These are phyloP conservation scores for Bonia amplexicaulis DNA, from an alignment of 176 grass and related monocot genomes.

Conservation along the genomic window DNA sequence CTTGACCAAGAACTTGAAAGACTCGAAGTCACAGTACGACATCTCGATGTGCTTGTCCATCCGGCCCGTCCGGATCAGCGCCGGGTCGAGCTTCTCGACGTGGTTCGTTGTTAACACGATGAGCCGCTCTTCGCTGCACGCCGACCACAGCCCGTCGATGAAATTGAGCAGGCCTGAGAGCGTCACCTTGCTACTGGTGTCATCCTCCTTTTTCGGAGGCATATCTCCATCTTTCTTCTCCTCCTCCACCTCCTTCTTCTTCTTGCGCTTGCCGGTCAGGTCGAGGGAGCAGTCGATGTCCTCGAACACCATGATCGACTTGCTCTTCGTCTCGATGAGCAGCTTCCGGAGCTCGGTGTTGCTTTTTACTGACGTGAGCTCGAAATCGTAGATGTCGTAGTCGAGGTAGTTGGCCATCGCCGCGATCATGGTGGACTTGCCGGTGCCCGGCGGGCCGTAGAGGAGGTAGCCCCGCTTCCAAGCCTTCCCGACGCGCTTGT, in stretches of 20 bases:
- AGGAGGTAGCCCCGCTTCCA: constrained; percentile 51
- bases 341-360: constrained; percentile 54
- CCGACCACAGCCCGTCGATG: constrained; percentile 46
- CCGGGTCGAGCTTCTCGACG: constrained; percentile 21
- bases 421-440: constrained; percentile 37
- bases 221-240: too few species aligned
- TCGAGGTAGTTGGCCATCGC: constrained; percentile 43
- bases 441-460: constrained; percentile 35
- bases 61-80: constrained; percentile 18
- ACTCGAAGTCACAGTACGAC: constrained; percentile 29
- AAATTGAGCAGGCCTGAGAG: constrained; percentile 46
- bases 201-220: not conserved
- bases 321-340: constrained; percentile 36
- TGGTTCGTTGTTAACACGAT: constrained; percentile 44
- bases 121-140: constrained; percentile 37
- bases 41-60: constrained; percentile 41
- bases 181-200: constrained; percentile 21
- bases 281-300: constrained; percentile 80
- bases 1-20: constrained; percentile 36
- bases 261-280: constrained; percentile 40
- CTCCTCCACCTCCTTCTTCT: too few species aligned
- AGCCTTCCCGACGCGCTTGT: constrained; percentile 3
- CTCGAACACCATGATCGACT: constrained; percentile 83
- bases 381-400: constrained; percentile 39
- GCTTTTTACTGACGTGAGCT: constrained; percentile 35